Evolutionary conservation across 2,329 filamentous ascomycete genomes (phyloP), one percentile per base, ranked within the genome.

Genomic region (Periglandula ipomoeae): DNA sequence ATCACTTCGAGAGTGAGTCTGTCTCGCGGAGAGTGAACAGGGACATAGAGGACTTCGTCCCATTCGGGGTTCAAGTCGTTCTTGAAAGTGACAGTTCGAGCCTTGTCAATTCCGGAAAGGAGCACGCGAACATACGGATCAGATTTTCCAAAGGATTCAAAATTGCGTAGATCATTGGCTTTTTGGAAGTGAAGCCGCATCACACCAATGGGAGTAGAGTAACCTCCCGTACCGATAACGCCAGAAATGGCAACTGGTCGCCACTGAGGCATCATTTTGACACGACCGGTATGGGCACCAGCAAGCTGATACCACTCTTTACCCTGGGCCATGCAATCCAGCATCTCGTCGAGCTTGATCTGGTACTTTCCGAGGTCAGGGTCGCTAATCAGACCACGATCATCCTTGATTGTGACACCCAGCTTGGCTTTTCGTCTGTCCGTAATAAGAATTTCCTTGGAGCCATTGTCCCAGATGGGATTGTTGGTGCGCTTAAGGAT

Each of bases 401-500:
- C 91, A 61, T 98, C 93, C 70, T 96, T 98, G 75, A 98, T 82
- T 15, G 91, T 87, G 48, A 98, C 72, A 49, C 91, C 94, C 46
- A 98, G 76, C 63, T 89, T 93, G 49, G 93, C 90, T 62, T 81
- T 84, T 71, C 89, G 95, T 53, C 87, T 84, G 63, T 98, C 90
- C 1, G 90, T 96, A 62, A 98, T 91, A 52, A 98, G 81, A 57
- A 98, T 82, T 62, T 98, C 93, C 69, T 95, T 95, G 57, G 83
- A 86, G 6, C 87, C 87, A 62, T 97, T 85, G 47, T 91, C 85
- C 84, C 90, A 98, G 59, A 98, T 90, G 7, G 93, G 93, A 59
- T 95, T 93, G 70, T 98, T 98, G 52, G 89, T 97, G 52, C 91
- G 85, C 77, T 97, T 98, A 59, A 96, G 78, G 67, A 90, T 94